A percentile compares a stretch with the other conserved stretches of the same genome.
phyloP scores from a whole-genome alignment of 495 filamentous ascomycete species.

The Physcia stellaris region DNA sequence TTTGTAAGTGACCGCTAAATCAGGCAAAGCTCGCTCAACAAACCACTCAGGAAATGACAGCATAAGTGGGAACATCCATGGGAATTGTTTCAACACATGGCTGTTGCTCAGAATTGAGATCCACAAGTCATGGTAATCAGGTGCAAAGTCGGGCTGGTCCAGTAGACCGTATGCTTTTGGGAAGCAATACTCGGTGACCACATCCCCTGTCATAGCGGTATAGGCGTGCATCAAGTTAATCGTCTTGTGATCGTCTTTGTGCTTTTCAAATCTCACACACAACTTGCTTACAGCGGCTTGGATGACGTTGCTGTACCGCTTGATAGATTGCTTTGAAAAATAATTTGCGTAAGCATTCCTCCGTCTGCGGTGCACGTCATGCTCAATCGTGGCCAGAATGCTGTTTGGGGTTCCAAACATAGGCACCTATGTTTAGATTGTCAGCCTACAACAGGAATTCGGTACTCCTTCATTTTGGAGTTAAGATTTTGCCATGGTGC shows the following conservation, averaged over 20 bases:
- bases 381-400: background rate
- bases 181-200: constrained; percentile 32
- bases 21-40: constrained; percentile 5
- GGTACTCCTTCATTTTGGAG: background rate
- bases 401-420: constrained; percentile 1
- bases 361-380: constrained; percentile 3
- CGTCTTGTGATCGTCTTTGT: constrained; percentile 3
- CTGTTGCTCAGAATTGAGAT: constrained; percentile 6
- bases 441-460: background rate
- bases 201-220: constrained; percentile 26
- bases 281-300: constrained; percentile 4
- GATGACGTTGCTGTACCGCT: background rate
- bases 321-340: constrained; percentile 6
- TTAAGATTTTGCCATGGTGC: constrained; percentile 1
- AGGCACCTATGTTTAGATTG: background rate
- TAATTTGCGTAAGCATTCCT: constrained; percentile 1
- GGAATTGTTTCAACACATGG: constrained; percentile 17
- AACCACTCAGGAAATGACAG: constrained; percentile 13
- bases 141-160: constrained; percentile 12
- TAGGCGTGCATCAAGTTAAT: constrained; percentile 16
- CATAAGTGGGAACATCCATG: constrained; percentile 14
- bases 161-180: constrained; percentile 20
- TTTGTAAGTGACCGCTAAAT: constrained; percentile 6
- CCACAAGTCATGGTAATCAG: constrained; percentile 14
- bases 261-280: constrained; percentile 2